Evolutionary conservation across 805 yeast species (phyloP).

Genomic region (Phaffomyces antillensis): DNA sequence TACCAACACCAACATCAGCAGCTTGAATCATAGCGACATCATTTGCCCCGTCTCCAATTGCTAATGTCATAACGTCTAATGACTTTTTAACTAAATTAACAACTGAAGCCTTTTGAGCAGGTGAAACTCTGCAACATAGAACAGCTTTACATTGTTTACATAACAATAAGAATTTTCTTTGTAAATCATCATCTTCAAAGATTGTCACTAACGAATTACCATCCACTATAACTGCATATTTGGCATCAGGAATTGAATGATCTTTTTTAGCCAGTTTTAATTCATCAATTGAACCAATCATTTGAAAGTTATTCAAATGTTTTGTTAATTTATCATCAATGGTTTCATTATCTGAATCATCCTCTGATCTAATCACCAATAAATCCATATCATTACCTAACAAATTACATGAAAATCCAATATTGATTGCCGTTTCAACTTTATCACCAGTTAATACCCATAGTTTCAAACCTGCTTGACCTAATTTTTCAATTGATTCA

Average conservation of each 20-base stretch:
- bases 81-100: constrained; percentile 65
- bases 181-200: constrained; percentile 36
- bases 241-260: constrained; percentile 64
- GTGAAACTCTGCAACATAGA: constrained; percentile 77
- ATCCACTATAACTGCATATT: constrained; percentile 65
- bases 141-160: constrained; percentile 78
- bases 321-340: constrained; percentile 36
- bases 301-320: constrained; percentile 36
- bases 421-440: constrained; percentile 79
- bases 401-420: constrained; percentile 75
- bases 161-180: constrained; percentile 55
- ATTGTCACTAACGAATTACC: constrained; percentile 62
- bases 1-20: constrained; percentile 64
- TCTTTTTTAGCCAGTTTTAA: constrained; percentile 42
- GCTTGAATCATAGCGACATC: constrained; percentile 90
- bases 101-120: constrained; percentile 75
- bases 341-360: constrained; percentile 25
- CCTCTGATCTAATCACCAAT: constrained; percentile 46
- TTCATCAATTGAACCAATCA: constrained; percentile 54
- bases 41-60: constrained; percentile 80
- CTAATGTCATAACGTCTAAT: constrained; percentile 74
- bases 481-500: constrained; percentile 64
- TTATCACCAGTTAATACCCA: constrained; percentile 86
- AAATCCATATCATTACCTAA: constrained; percentile 68
- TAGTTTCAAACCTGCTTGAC: constrained; percentile 69